Evolutionary conservation across 2,329 filamentous ascomycete genomes (phyloP), one percentile per base, ranked within the genome.

Genomic region (Phyllachora maydis): DNA sequence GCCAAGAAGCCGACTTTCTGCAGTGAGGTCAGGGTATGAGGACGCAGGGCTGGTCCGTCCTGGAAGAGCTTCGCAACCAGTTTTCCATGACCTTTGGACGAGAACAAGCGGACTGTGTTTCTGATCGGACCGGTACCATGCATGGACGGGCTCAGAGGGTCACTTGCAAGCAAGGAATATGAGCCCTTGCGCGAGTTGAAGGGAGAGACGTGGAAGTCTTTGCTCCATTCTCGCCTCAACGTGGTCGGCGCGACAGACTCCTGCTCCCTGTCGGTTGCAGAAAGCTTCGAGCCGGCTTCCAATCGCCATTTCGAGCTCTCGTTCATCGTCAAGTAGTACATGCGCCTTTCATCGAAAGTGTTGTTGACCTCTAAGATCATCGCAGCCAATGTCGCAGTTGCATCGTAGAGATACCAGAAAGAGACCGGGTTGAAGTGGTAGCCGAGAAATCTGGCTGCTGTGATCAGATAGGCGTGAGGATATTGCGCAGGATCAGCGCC

Each of bases 351-450:
- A 23, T 65, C 71, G 37, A 78, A 81, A 0, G 72, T 77, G 35
- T 81, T 81, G 43, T 77, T 78, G 21, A 81, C 70, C 40, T 83
- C 75, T 1, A 77, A 39, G 2, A 83, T 54, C 45, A 79, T 66
- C 26, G 66, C 67, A 13, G 53, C 58, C 9, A 82, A 50, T 5
- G 56, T 43, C 27, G 59, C 58, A 6, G 61, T 43, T 1, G 45
- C 33, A 8, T 66, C 59, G 39, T 83, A 82, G 3, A 83, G 56
- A 33, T 81, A 79, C 72, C 75, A 83, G 35, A 82, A 76, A 0
- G 73, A 81, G 3, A 75, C 69, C 0, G 73, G 73, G 34, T 79
- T 82, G 45, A 77, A 79, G 12, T 65, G 62, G 37, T 75, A 76
- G 3, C 70, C 68, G 5, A 77, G 41, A 30, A 79, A 72, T 15